Conservation (phyloP, 345 rosid species). For the Gossypium ekmanianum region DNA sequence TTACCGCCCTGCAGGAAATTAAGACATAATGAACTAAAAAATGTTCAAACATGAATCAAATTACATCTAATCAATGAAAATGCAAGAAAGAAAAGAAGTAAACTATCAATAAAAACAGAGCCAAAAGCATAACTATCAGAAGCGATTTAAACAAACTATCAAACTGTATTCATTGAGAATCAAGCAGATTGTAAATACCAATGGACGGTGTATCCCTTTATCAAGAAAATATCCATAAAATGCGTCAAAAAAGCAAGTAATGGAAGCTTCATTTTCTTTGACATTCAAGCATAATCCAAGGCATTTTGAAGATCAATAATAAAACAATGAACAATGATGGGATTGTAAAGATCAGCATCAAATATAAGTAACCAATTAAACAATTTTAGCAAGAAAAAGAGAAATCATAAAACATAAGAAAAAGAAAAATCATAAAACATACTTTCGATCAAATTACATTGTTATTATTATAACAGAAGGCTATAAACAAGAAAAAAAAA, state of each 20-base stretch:
- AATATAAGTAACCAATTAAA: slow-evolving; percentile 12
- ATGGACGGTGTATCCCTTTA: no score
- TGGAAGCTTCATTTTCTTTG: not conserved
- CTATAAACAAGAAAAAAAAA: not conserved
- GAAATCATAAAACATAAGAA: slow-evolving; percentile 8
- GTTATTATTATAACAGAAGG: not conserved
- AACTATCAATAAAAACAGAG: no score
- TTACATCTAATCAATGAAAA: not conserved
- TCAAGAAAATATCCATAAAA: not conserved
- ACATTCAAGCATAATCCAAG: not conserved
- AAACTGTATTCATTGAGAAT: no score
- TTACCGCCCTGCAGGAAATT: not conserved
- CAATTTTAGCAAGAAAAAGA: not conserved
- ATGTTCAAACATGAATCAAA: not conserved
- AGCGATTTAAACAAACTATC: no score
- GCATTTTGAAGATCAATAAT: not conserved
- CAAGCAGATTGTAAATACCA: no score
- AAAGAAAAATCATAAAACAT: slow-evolving; percentile 11
- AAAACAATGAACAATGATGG: slow-evolving; percentile 13
- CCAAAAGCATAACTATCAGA: no score
- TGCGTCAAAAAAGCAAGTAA: not conserved
- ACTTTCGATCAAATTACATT: slow-evolving; percentile 18
- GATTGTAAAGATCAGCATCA: slow-evolving; percentile 9
- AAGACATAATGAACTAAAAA: not conserved
- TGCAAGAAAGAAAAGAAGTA: no score